These are phyloP conservation scores for Orbilia brochopaga DNA, from an alignment of 2,329 filamentous ascomycete species.

Conservation along the genomic window DNA sequence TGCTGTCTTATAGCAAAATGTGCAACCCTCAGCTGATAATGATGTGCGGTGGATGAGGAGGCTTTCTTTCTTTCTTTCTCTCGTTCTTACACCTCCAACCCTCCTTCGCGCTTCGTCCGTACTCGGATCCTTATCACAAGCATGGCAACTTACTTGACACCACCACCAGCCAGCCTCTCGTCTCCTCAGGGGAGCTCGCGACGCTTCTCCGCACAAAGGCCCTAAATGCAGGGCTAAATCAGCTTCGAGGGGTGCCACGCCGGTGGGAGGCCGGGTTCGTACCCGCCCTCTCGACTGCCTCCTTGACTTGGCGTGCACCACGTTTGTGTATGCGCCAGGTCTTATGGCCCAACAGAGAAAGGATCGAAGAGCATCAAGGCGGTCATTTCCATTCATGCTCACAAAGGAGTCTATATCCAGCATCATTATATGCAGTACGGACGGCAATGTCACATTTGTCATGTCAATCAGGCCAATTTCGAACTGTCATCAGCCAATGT, in stretches of 20 bases:
- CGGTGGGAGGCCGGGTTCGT: not conserved
- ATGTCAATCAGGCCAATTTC: too few species aligned
- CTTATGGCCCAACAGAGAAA: too few species aligned
- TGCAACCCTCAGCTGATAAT: constrained; percentile 3
- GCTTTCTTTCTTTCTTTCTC: not conserved
- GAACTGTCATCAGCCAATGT: too few species aligned
- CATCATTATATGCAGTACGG: too few species aligned
- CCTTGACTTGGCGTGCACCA: not conserved
- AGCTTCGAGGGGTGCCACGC: not conserved
- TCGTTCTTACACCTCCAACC: not conserved
- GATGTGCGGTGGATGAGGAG: not conserved
- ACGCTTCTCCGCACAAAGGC: too few species aligned
- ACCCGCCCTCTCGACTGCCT: constrained; percentile 4
- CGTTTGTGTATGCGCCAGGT: too few species aligned
- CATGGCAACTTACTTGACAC: not conserved
- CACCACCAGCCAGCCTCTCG: not conserved
- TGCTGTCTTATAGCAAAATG: constrained; percentile 10
- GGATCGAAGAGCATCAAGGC: too few species aligned
- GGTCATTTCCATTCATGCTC: too few species aligned
- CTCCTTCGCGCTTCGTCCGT: not conserved
- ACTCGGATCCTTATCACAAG: not conserved
- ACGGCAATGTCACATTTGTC: too few species aligned
- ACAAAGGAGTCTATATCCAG: too few species aligned
- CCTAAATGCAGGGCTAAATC: not conserved
- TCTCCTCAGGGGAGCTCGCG: too few species aligned